phyloP scores from a whole-genome alignment of 73 alveolate species.

The Blepharisma japonicum region DNA sequence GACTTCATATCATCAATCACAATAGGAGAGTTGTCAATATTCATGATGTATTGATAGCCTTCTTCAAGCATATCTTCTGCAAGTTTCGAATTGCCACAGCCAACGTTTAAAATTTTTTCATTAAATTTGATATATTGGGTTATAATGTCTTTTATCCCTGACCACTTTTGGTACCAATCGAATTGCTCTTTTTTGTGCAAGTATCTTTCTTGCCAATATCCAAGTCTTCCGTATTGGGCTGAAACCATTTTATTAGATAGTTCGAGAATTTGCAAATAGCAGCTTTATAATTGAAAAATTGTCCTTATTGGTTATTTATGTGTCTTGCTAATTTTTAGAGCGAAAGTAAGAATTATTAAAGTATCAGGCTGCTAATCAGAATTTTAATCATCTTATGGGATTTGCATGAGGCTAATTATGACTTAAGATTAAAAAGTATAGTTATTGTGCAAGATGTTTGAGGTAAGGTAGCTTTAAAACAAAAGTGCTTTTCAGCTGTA shows the following conservation, averaged over 20 bases:
- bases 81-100: constrained; percentile 91
- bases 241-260: constrained; percentile 14
- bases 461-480: no score
- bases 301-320: no score
- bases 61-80: constrained; percentile 95
- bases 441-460: no score
- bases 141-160: constrained; percentile 52
- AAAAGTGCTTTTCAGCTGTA: no score
- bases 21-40: constrained; percentile 84
- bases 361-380: no score
- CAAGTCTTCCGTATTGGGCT: constrained; percentile 70
- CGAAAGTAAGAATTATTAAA: no score
- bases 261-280: no score
- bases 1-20: constrained; percentile 90
- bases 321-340: no score
- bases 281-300: no score
- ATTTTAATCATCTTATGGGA: no score
- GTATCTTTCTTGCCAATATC: constrained; percentile 67
- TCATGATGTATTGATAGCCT: constrained; percentile 89
- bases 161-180: constrained; percentile 58
- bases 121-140: constrained; percentile 46
- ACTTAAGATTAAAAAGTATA: no score
- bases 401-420: no score
- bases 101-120: constrained; percentile 76
- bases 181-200: constrained; percentile 42